These are phyloP conservation scores for Hemileia vastatrix DNA, from an alignment of 1,284 basidiomycete species.

Conservation along the genomic window DNA sequence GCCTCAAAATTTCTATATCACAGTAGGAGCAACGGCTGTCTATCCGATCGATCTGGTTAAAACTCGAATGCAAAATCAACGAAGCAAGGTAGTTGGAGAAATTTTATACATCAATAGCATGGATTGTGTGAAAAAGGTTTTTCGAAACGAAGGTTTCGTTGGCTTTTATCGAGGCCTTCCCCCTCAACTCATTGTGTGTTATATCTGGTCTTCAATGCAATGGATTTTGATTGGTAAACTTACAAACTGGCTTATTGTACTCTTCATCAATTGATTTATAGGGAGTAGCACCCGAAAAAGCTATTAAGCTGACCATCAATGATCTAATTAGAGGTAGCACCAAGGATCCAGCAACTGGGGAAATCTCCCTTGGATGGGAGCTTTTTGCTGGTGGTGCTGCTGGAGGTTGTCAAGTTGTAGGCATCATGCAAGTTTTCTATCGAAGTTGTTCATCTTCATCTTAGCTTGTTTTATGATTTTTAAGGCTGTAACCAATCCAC, in stretches of 20 bases:
- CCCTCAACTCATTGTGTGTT: constrained; percentile 76
- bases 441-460: neutral
- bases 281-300: constrained; percentile 98
- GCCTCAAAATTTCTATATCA: neutral
- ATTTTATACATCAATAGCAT: constrained; percentile 85
- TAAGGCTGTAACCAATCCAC: constrained; percentile 86
- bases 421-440: constrained; percentile 43
- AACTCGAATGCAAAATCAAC: constrained; percentile 91
- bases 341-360: constrained; percentile 87
- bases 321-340: constrained; percentile 73
- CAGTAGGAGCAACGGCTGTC: constrained; percentile 77
- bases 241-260: neutral
- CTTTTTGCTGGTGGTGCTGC: constrained; percentile 81
- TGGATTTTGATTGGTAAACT: neutral
- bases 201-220: neutral
- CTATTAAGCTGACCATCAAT: constrained; percentile 89
- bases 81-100: constrained; percentile 86
- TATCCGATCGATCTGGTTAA: constrained; percentile 86
- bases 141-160: constrained; percentile 77
- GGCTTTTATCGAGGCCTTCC: constrained; percentile 95
- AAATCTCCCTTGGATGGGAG: constrained; percentile 78
- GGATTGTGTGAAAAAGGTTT: constrained; percentile 88
- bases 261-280: constrained; percentile 38
- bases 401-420: constrained; percentile 91
- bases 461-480: neutral